Conservation (phyloP, 441 rosid genomes). For the Heliophila coronopifolia region DNA sequence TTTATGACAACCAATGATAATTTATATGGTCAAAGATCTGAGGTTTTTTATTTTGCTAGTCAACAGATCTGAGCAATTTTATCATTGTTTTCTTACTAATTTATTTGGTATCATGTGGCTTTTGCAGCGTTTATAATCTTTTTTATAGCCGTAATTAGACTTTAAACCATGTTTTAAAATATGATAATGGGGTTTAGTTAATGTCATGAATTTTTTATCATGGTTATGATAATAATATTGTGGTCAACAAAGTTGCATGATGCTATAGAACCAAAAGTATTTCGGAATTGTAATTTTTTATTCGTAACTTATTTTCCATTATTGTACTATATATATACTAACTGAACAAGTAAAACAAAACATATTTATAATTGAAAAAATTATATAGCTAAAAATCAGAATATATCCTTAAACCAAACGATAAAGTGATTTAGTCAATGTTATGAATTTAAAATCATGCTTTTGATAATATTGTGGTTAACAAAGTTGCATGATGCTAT, state of each 20-base stretch:
- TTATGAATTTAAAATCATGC: too few relatives aligned
- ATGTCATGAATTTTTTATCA: conserved; percentile 2
- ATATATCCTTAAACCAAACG: too few relatives aligned
- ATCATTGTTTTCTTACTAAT: conserved; percentile 14
- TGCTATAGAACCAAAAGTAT: too few relatives aligned
- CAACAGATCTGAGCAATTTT: conserved; percentile 31
- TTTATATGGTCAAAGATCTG: conserved; percentile 29
- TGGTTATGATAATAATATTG: not conserved
- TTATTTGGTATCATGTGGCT: conserved; percentile 12
- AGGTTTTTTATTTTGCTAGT: conserved; percentile 10
- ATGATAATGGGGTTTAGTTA: conserved; percentile 12
- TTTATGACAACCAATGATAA: conserved; percentile 4
- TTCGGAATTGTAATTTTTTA: too few relatives aligned
- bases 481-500: too few relatives aligned
- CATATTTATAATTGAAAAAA: too few relatives aligned
- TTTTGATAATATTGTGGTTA: too few relatives aligned
- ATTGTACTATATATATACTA: too few relatives aligned
- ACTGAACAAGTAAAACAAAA: too few relatives aligned
- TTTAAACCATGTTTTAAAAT: not conserved
- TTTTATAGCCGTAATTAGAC: conserved; percentile 20
- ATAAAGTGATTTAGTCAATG: too few relatives aligned
- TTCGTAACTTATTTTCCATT: too few relatives aligned
- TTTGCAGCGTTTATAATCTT: conserved; percentile 21
- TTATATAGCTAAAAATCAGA: too few relatives aligned
- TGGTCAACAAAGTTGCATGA: conserved; percentile 26